Evolutionary conservation across 129 eudicot genomes (phyloP), one percentile per base, ranked within the genome.

Genomic region (Lonicera japonica): DNA sequence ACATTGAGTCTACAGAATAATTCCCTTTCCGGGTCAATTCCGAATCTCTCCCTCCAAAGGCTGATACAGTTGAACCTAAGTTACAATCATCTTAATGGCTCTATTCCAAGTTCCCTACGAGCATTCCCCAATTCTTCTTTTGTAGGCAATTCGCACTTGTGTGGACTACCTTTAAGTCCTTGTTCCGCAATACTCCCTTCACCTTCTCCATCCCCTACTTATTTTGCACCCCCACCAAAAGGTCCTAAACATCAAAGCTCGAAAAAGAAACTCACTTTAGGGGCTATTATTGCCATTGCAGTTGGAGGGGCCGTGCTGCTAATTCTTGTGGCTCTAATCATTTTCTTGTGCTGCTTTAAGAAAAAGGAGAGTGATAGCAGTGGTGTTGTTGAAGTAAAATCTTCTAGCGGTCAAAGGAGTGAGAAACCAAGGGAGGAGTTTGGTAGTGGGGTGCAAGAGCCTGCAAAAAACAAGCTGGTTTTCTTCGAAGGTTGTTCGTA

Each of bases 391-490:
- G 81, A 88, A 66, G 77, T 74, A n/a, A 82, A 88, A 69, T 69
- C 89, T 52, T 66, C 94, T 5, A 76, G 70, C 21, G 80, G 84
- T 67, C 88, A 86, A 70, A 77, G 95, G 81, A 76, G 88, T 74
- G 96, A 88, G 67, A 84, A 88, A 56, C 94, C 96, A 7, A 64
- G 80, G 54, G 89, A 79, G 51, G 84, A 81, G 71, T 88, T 88
- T 38, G 86, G 94, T 16, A 88, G 96, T 67, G 96, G 96, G 54
- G 86, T 84, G 11, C 96, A 88, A 72, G 96, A 84, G 67, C 89
- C 89, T 36, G 94, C 81, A 75, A 84, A 84, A 72, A 83, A 77
- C 75, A 86, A 86, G 72, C 62, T 86, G 62, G 87, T 80, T 66
- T 86, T 86, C 87, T 86, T 86, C 45, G 95, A 86, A 65, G 90